These are phyloP conservation scores for Pistacia atlantica DNA, from an alignment of 345 rosid genomes.

Conservation along the genomic window DNA sequence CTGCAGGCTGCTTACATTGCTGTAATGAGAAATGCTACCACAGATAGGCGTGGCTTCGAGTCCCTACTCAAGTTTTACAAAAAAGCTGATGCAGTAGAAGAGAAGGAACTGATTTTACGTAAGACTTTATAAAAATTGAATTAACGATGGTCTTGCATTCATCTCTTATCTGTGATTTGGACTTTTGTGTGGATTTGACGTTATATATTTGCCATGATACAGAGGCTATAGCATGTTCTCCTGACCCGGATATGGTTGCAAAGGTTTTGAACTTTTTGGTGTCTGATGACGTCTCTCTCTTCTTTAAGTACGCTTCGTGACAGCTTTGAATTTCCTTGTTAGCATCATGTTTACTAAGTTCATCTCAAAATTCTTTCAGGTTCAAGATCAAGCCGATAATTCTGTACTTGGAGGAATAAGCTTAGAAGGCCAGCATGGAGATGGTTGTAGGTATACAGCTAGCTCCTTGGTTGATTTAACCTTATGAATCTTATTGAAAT, in stretches of 20 bases:
- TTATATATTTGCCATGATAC: conserved; percentile 4
- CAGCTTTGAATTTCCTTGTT: not conserved
- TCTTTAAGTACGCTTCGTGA: not conserved
- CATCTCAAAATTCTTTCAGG: conserved; percentile 18
- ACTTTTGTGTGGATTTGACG: not conserved
- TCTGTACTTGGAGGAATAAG: conserved; percentile 34
- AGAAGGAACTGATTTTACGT: conserved; percentile 42
- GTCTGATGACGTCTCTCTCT: conserved; percentile 31
- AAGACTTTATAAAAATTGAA: conserved; percentile 6
- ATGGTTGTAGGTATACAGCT: conserved; percentile 34
- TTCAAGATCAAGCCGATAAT: conserved; percentile 32
- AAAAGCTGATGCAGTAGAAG: conserved; percentile 47
- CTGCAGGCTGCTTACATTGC: conserved; percentile 47
- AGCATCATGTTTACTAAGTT: not conserved
- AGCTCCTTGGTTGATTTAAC: not conserved
- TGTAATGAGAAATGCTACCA: conserved; percentile 37
- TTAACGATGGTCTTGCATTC: not conserved
- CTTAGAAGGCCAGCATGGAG: conserved; percentile 42
- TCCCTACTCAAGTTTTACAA: conserved; percentile 41
- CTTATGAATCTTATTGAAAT: too few species aligned
- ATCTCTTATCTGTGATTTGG: not conserved
- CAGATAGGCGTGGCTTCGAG: conserved; percentile 36
- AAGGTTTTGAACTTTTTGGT: conserved; percentile 35
- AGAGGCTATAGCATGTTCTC: conserved; percentile 36
- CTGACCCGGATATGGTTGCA: conserved; percentile 35